Conservation (phyloP, 1,139 yeast genomes). For the Nakaseomyces kungkrabaensis region DNA sequence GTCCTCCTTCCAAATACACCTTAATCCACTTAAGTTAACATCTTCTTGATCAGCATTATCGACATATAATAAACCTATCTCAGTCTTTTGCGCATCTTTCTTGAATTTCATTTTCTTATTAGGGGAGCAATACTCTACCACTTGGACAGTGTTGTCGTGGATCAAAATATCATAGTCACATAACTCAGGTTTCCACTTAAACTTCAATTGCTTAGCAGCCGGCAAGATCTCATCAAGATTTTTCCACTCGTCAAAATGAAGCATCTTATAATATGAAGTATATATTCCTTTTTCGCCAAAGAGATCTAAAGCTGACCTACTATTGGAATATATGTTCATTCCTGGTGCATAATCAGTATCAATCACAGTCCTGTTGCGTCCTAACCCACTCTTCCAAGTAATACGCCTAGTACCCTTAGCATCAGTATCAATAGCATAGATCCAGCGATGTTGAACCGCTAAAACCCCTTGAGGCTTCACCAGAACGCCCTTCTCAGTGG, state of each 20-base stretch:
- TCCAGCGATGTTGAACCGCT: background rate
- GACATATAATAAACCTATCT: slow-evolving; percentile 23
- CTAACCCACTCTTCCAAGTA: background rate
- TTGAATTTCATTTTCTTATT: slow-evolving; percentile 4
- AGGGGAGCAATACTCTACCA: slow-evolving; percentile 16
- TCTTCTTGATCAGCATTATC: slow-evolving; percentile 19
- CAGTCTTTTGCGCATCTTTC: slow-evolving; percentile 11
- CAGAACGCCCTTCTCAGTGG: background rate
- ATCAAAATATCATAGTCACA: slow-evolving; percentile 18
- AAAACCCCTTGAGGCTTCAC: background rate
- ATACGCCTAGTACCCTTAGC: background rate
- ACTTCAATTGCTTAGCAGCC: background rate
- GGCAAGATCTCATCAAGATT: slow-evolving; percentile 8
- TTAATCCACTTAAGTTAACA: slow-evolving; percentile 22
- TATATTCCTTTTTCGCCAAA: background rate
- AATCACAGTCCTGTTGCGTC: background rate
- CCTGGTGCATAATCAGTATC: background rate
- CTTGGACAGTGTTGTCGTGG: slow-evolving; percentile 7
- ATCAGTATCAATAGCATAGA: background rate
- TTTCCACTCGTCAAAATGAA: background rate
- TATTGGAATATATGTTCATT: background rate
- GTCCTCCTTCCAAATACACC: slow-evolving; percentile 20
- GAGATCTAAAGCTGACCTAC: background rate
- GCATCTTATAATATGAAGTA: background rate
- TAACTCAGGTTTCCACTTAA: slow-evolving; percentile 10